Base-by-base conservation (phyloP, 768 basidiomycete genomes). In the Panaeolus papilionaceus region DNA sequence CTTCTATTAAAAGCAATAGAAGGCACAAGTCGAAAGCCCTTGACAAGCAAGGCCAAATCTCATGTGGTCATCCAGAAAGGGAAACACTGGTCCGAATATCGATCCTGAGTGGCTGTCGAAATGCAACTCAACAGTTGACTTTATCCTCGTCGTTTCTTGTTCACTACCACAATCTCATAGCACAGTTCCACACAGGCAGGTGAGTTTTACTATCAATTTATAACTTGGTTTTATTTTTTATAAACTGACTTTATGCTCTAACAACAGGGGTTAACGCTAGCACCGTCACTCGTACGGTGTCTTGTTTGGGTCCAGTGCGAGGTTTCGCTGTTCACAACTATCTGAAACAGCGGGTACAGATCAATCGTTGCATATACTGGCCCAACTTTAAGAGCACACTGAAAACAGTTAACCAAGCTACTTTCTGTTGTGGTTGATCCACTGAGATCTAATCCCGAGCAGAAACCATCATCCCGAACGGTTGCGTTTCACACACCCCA, bases 61-160 rank as follows among this genome's bases (percentile, higher is more conserved):
- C 54, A 33, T 28, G 54, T 33, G 54, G 4, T 58, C 28, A 33
- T 58, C 54, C 54, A 28, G 28, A 58, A 58, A 58, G 54, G 54
- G 54, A 33, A 58, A 33, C 54, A 58, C 26, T 58, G 54, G 49
- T 51, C 49, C 49, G 49, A 51, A 51, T 51, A 28, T 51, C 49
- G 49, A 58, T 49, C 20, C 47, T 23, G 47, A 49, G 28, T 58
- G 54, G 54, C 54, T 58, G 54, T 58, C 28, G 54, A 58, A 58
- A 58, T 58, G 54, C 12, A 58, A 7, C 54, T 58, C 54, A 33
- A 58, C 54, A 28, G 26, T 58, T 58, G 54, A 58, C 54, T 37
- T 33, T 37, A 11, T 58, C 54, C 28, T 58, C 54, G 14, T 18
- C 54, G 16, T 58, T 33, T 16, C 26, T 28, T 58, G 54, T 37